phyloP scores from a whole-genome alignment of 352 stramenopile genomes.

The Pythium monospermum region DNA sequence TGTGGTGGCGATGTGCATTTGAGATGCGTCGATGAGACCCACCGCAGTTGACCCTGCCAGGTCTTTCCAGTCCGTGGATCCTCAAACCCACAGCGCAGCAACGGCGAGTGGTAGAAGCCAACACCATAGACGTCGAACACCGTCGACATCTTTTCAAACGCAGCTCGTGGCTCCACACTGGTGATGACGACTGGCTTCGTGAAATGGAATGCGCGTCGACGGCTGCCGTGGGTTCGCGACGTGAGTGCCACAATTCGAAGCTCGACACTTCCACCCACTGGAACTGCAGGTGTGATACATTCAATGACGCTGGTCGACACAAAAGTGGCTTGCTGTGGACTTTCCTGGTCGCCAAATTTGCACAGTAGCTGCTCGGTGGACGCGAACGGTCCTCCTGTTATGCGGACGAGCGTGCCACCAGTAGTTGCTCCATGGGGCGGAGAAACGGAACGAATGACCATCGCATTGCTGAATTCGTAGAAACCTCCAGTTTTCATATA shows the following conservation, averaged over 20 bases:
- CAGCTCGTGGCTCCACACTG: constrained; percentile 30
- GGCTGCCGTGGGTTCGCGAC: constrained; percentile 21
- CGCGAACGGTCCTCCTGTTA: constrained; percentile 51
- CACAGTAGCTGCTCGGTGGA: constrained; percentile 38
- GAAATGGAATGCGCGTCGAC: constrained; percentile 33
- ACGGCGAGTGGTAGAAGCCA: constrained; percentile 44
- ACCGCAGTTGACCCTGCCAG: constrained; percentile 15
- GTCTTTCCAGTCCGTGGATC: not conserved
- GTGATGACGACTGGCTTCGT: constrained; percentile 36
- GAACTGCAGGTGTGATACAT: constrained; percentile 33
- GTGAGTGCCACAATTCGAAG: constrained; percentile 6
- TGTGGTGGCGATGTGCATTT: constrained; percentile 34
- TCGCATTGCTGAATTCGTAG: constrained; percentile 35
- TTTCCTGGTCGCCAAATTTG: constrained; percentile 31
- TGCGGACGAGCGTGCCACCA: constrained; percentile 57
- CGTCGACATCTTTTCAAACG: constrained; percentile 38
- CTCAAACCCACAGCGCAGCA: constrained; percentile 41
- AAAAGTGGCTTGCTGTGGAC: constrained; percentile 22
- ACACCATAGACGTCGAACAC: constrained; percentile 57
- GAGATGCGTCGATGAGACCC: constrained; percentile 46
- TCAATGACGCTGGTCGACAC: constrained; percentile 35
- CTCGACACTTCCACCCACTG: constrained; percentile 17
- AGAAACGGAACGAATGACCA: constrained; percentile 28
- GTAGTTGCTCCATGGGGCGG: constrained; percentile 44
- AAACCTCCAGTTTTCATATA: constrained; percentile 26